Evolutionary conservation across 345 rosid species (phyloP).

Genomic region (Hibiscus tridactylites): DNA sequence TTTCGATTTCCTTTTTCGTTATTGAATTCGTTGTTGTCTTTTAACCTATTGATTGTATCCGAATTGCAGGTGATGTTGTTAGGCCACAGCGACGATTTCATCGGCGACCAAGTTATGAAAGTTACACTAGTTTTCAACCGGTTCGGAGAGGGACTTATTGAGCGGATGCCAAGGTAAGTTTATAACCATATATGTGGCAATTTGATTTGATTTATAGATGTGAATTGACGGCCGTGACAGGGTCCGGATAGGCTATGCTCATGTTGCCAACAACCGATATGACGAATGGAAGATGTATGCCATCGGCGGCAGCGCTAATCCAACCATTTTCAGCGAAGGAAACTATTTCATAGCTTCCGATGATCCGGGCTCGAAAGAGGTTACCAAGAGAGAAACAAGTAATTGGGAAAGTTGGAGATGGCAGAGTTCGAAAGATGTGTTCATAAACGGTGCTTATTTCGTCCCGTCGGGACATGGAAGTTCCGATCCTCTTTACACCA

Average conservation of each 20-base stretch:
- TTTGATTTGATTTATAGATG: not conserved
- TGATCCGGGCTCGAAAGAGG: constrained; percentile 47
- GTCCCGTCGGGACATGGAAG: constrained; percentile 78
- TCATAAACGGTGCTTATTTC: constrained; percentile 79
- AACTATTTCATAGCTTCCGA: constrained; percentile 71
- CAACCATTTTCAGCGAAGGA: constrained; percentile 88
- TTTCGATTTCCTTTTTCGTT: not conserved
- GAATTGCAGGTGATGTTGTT: constrained; percentile 62
- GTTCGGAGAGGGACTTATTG: constrained; percentile 76
- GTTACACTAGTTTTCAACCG: constrained; percentile 78
- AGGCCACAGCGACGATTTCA: constrained; percentile 65
- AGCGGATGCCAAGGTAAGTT: constrained; percentile 87
- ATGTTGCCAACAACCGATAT: constrained; percentile 88
- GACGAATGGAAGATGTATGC: constrained; percentile 95
- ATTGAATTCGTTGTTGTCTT: not conserved
- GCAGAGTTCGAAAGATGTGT: constrained; percentile 71
- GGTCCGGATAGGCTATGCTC: constrained; percentile 80
- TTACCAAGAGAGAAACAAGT: constrained; percentile 68
- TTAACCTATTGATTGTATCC: not conserved
- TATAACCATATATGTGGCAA: not conserved
- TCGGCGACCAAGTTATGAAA: constrained; percentile 67
- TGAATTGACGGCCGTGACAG: constrained; percentile 15
- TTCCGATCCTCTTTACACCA: constrained; percentile 38
- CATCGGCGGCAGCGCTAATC: constrained; percentile 87
- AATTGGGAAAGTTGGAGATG: constrained; percentile 75